phyloP scores from a whole-genome alignment of 495 filamentous ascomycete species.

The Pseudevernia furfuracea region DNA sequence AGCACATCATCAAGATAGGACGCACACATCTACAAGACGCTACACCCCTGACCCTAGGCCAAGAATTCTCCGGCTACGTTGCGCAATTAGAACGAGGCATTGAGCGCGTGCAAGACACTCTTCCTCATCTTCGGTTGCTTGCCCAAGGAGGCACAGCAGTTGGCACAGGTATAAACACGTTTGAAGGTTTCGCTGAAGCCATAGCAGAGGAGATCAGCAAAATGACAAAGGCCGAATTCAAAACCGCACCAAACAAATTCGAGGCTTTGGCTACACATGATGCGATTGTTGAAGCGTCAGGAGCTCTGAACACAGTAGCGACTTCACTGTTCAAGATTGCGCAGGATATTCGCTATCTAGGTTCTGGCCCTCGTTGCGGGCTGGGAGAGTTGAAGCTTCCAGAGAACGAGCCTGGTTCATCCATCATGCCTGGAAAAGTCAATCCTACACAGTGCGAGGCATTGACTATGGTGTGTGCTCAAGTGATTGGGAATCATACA shows the following conservation, averaged over 20 bases:
- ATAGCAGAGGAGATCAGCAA: constrained; percentile 84
- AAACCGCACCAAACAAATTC: constrained; percentile 98
- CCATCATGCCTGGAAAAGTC: constrained; percentile 99
- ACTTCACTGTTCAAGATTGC: constrained; percentile 95
- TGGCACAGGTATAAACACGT: constrained; percentile 95
- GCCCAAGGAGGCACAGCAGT: constrained; percentile 97
- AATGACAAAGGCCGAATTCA: constrained; percentile 87
- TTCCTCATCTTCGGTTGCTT: constrained; percentile 78
- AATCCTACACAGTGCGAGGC: constrained; percentile 99
- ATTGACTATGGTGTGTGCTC: constrained; percentile 92
- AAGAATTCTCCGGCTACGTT: constrained; percentile 98
- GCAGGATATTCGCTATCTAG: constrained; percentile 94
- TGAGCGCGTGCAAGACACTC: constrained; percentile 70
- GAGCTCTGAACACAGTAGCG: constrained; percentile 88
- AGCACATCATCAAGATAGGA: constrained; percentile 95
- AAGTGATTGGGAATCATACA: constrained; percentile 96
- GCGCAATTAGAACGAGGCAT: constrained; percentile 87
- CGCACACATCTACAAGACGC: constrained; percentile 97
- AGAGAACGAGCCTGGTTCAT: constrained; percentile 95
- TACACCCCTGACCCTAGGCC: constrained; percentile 88
- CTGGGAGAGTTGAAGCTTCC: constrained; percentile 86
- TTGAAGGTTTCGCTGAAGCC: constrained; percentile 87
- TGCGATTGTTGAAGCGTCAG: constrained; percentile 87
- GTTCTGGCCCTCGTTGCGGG: constrained; percentile 90
- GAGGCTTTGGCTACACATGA: constrained; percentile 97